A percentile compares a stretch with the other conserved stretches of the same genome.
These are phyloP conservation scores for Flaveria linearis DNA, from an alignment of 129 eudicot genomes.

Conservation along the genomic window DNA sequence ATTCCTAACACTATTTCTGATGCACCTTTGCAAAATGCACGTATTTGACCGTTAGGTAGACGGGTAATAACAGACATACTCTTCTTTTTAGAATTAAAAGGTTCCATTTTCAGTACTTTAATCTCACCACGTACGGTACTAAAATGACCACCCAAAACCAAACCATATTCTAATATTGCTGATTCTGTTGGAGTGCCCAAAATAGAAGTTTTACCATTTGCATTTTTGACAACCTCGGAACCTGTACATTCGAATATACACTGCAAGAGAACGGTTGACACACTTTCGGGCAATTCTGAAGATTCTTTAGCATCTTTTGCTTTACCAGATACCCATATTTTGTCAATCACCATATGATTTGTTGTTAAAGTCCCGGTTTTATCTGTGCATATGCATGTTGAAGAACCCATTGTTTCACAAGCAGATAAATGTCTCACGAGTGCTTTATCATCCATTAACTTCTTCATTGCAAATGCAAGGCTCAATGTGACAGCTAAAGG, in stretches of 20 bases:
- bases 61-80: conserved; percentile 76
- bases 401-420: conserved; percentile 98
- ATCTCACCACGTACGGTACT: conserved; percentile 47
- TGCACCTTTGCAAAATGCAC: conserved; percentile 92
- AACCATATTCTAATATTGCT: conserved; percentile 78
- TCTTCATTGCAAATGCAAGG: conserved; percentile 97
- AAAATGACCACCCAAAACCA: conserved; percentile 71
- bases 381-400: conserved; percentile 80
- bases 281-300: conserved; percentile 37
- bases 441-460: conserved; percentile 76
- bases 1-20: conserved; percentile 73
- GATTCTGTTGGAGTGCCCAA: conserved; percentile 92
- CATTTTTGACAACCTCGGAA: conserved; percentile 79
- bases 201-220: conserved; percentile 60
- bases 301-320: conserved; percentile 40
- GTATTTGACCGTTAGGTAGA: conserved; percentile 54
- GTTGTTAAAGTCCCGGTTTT: conserved; percentile 95
- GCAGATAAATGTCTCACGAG: conserved; percentile 88
- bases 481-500: conserved; percentile 94
- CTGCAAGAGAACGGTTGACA: conserved; percentile 54
- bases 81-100: conserved; percentile 80
- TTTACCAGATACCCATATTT: conserved; percentile 67
- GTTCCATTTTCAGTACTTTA: conserved; percentile 63
- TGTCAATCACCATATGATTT: conserved; percentile 83
- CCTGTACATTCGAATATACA: conserved; percentile 74